Base-by-base conservation (phyloP, 306 rosid genomes). In the Datisca glomerata region DNA sequence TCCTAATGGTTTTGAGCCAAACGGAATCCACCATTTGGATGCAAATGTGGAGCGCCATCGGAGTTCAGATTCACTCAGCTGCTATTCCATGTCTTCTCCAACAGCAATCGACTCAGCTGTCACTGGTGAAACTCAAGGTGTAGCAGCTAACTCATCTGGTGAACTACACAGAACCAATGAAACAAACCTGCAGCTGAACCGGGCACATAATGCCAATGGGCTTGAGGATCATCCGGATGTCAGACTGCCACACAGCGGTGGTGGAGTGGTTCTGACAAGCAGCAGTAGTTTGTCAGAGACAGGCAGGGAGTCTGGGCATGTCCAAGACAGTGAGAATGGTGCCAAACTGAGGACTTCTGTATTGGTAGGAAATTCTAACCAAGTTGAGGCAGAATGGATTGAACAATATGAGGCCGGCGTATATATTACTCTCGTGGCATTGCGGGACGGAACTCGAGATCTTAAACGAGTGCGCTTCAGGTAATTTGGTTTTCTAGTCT, bases 391-490 rank as follows among this genome's bases (percentile, higher is more conserved):
- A n/a, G 97, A 89, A 68, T 72, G 95, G 95, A 81, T 83, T 18
- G 91, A 89, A 62, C 93, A 89, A 67, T 86, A 76, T 60, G 97
- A 89, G 59, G 71, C 97, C 7, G 97, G 97, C 39, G 93, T 89
- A 40, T 89, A 83, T 60, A 80, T 89, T 48, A 72, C 97, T 23
- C 78, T 89, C 35, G 71, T 75, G 43, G 67, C 91, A 62, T 68
- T 80, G 24, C 86, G 93, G 7, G 85, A 92, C 52, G 95, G 95
- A 21, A 74, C 57, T 49, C 72, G 67, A 64, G 94, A 76, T 73
- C 91, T 83, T 14, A 83, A 89, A 67, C 83, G 95, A 65, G 95
- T 89, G 47, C 95, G 97, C 54, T 89, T 87, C 93, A 87, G 97
- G 94, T 75, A 74, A 39, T 42, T 20, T 45, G 24, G 9, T 39